Conservation (phyloP, 2,329 filamentous ascomycete genomes). For the Exophiala calicioides region DNA sequence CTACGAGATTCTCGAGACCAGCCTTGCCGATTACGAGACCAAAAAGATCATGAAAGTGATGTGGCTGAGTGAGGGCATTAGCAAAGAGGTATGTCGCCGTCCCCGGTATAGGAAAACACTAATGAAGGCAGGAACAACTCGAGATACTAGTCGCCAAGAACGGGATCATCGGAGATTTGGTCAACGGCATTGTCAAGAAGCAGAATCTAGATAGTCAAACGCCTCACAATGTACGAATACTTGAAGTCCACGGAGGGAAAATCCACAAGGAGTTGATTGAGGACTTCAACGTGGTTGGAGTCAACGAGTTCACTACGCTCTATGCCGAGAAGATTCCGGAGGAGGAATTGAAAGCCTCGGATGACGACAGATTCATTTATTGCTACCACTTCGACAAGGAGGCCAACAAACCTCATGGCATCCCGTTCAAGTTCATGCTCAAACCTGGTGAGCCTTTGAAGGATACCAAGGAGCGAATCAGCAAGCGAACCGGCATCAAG, state of each 20-base stretch:
- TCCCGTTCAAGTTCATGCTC: constrained; percentile 88
- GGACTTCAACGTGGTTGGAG: constrained; percentile 72
- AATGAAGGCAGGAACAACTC: constrained; percentile 61
- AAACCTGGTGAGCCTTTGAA: constrained; percentile 82
- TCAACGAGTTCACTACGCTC: constrained; percentile 82
- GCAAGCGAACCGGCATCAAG: constrained; percentile 89
- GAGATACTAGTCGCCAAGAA: constrained; percentile 88
- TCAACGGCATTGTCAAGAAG: constrained; percentile 76
- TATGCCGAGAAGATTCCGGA: constrained; percentile 80
- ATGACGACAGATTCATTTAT: constrained; percentile 68
- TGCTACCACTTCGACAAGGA: constrained; percentile 95
- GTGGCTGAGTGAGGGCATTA: constrained; percentile 85
- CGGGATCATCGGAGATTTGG: constrained; percentile 75
- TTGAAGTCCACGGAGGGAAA: constrained; percentile 79
- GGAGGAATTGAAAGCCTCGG: constrained; percentile 63
- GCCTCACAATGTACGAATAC: constrained; percentile 72
- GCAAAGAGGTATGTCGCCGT: constrained; percentile 69
- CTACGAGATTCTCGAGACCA: constrained; percentile 94
- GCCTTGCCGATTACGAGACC: constrained; percentile 85
- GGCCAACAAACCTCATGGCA: constrained; percentile 76
- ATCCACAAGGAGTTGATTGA: constrained; percentile 75
- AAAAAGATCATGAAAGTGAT: constrained; percentile 84
- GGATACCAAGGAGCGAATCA: constrained; percentile 91
- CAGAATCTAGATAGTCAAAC: constrained; percentile 75
- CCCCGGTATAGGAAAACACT: background rate